A percentile compares a stretch with the other conserved stretches of the same genome.
These are phyloP conservation scores for Miamiensis avidus DNA, from an alignment of 169 alveolate genomes.

Conservation along the genomic window DNA sequence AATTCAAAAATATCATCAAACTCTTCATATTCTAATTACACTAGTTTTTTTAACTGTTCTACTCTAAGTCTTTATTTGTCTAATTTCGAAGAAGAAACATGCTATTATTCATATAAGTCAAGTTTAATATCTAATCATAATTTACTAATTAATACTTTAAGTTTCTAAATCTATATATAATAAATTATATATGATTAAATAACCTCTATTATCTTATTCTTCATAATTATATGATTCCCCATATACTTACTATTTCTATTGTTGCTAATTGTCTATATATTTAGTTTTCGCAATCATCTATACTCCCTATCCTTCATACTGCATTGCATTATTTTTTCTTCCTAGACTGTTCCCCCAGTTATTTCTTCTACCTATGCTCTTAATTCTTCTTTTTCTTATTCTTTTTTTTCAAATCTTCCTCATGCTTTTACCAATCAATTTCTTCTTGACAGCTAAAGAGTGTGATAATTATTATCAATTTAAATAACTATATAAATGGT, in stretches of 20 bases:
- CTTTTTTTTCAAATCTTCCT: neutral
- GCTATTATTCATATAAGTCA: too few species aligned
- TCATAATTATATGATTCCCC: neutral
- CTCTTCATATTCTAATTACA: conserved; percentile 7
- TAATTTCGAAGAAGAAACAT: neutral
- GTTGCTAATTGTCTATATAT: too few species aligned
- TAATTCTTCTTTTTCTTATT: too few species aligned
- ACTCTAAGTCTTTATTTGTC: conserved; percentile 10
- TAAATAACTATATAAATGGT: too few species aligned
- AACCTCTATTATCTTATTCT: neutral
- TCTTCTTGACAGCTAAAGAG: neutral
- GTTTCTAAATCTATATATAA: too few species aligned
- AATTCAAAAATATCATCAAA: conserved; percentile 23
- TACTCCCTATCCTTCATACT: too few species aligned
- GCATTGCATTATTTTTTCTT: too few species aligned
- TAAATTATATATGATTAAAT: too few species aligned
- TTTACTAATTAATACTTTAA: too few species aligned
- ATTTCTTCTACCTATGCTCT: neutral
- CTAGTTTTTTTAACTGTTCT: neutral
- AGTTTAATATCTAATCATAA: too few species aligned
- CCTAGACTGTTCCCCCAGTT: neutral
- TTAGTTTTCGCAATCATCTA: too few species aligned
- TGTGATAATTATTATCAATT: too few species aligned
- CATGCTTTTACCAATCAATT: neutral
- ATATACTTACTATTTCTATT: neutral